These are phyloP conservation scores for Fusarium sp. DNA, from an alignment of 2,329 filamentous ascomycete species.

Conservation along the genomic window DNA sequence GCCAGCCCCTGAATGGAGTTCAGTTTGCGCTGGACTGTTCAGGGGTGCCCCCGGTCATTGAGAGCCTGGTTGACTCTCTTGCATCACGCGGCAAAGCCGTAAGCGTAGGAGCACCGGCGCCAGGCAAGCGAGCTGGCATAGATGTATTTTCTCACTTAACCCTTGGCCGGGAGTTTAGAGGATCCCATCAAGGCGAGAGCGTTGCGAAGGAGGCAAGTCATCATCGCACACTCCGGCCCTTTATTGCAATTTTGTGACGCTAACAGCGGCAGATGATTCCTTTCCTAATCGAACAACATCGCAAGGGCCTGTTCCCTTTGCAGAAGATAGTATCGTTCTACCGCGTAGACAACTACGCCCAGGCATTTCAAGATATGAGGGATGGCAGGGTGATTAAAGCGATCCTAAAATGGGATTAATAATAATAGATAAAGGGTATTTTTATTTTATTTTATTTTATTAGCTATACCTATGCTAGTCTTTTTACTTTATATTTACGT, in stretches of 20 bases:
- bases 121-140: background rate
- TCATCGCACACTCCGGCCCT: too few species aligned
- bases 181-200: slow-evolving; percentile 20
- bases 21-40: slow-evolving; percentile 31
- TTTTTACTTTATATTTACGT: too few species aligned
- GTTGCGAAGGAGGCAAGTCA: slow-evolving; percentile 3
- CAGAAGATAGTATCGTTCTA: background rate
- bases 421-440: too few species aligned
- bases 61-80: slow-evolving; percentile 11
- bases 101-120: slow-evolving; percentile 19
- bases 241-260: too few species aligned
- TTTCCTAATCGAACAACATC: background rate
- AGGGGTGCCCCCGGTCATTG: slow-evolving; percentile 16
- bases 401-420: background rate
- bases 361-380: background rate
- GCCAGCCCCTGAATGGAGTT: slow-evolving; percentile 8
- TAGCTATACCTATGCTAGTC: too few species aligned
- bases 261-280: background rate
- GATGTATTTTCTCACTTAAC: slow-evolving; percentile 18
- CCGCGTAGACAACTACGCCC: background rate
- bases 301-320: background rate
- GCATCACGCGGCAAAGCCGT: slow-evolving; percentile 21
- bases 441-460: too few species aligned
- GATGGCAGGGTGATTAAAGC: background rate
- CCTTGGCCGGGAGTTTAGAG: slow-evolving; percentile 25